Evolutionary conservation across 2,329 filamentous ascomycete species (phyloP), one percentile per base, ranked within the genome.

Genomic region (Aspergillus brunneoviolaceus): DNA sequence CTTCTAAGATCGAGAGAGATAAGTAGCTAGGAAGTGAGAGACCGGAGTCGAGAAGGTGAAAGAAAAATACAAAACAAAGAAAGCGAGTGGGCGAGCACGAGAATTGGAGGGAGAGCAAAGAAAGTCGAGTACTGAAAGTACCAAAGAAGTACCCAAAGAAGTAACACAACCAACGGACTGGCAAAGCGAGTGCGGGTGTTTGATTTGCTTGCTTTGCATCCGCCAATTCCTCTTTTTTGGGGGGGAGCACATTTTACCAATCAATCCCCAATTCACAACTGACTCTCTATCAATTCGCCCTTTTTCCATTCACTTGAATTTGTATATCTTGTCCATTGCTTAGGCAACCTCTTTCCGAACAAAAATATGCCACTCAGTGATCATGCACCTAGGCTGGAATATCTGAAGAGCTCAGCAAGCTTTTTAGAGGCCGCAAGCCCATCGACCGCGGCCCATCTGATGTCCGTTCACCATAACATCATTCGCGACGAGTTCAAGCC

Each of bases 401-500:
- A 76, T 61, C 65, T 80, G n/a, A 72, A 65, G 61, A 65, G 71
- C 48, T 72, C 78, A 21, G 75, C 75, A 3, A 65, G 66, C 57
- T 67, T 70, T 33, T 64, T 79, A 53, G 65, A 64, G 42, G 60
- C 66, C 9, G 57, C 65, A 19, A 76, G 74, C 59, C 73, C 74
- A 19, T 77, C 77, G 12, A 79, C 77, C n/a, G 71, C 78, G 2
- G 71, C 76, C 14, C 68, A 79, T 71, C 67, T 80, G 31, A 67
- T 76, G 63, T 65, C 63, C 14, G 66, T 70, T n/a, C 76, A 77
- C 67, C 76, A 75, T 59, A 68, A 62, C 21, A 69, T 77, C 54
- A 66, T 76, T 25, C 69, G 69, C 51, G 68, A 76, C 11, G 69
- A 76, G 42, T 69, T 61, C 10, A 77, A 70, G 56, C 56, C 71